Evolutionary conservation across 345 rosid species (phyloP), one percentile per base, ranked within the genome.

Genomic region (Conringia planisiliqua): DNA sequence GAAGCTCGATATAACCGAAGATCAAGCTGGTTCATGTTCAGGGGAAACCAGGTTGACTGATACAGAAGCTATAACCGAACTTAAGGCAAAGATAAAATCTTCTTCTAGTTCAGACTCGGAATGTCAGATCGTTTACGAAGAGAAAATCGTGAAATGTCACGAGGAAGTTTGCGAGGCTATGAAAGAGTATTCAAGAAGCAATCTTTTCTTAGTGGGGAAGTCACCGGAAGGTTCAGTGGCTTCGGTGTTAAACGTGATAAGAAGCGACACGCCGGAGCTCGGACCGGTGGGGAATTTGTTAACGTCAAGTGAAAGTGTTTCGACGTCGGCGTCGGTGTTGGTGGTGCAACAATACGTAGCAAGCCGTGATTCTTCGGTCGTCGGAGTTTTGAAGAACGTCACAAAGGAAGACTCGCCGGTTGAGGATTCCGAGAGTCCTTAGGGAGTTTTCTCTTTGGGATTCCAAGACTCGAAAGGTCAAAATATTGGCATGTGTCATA

Each of bases 171-270:
- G 74, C 35, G 80, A 72, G 7, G 70, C 50, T 20, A 81, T 85
- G 17, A 73, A 35, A 0, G 86, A 73, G 20, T 39, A 46, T 12
- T 70, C 74, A 32, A 77, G 36, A 69, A 80, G 86, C 72, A 82
- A 86, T 61, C 89, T 86, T 46, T 80, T 84, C 35, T 73, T 88
- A 67, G 89, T 88, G 27, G 93, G 89, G 9, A 70, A 85, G 72
- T 83, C 71, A 74, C 86, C 90, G 6, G 87, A 70, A 0, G 79
- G 85, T 61, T 74, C 68, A 16, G 72, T 82, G 7, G 83, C 83
- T 43, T 72, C 75, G 4, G 65, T 84, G 39, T 54, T 86, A 52
- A 43, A 69, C n/a, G 72, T 10, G 5, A 58, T 32, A 14, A 81
- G 71, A 55, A 62, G 32, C 17, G 79, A 79, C 24, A 73, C 72